These are phyloP conservation scores for Tylopilus sp. DNA, from an alignment of 768 basidiomycete species.

Conservation along the genomic window DNA sequence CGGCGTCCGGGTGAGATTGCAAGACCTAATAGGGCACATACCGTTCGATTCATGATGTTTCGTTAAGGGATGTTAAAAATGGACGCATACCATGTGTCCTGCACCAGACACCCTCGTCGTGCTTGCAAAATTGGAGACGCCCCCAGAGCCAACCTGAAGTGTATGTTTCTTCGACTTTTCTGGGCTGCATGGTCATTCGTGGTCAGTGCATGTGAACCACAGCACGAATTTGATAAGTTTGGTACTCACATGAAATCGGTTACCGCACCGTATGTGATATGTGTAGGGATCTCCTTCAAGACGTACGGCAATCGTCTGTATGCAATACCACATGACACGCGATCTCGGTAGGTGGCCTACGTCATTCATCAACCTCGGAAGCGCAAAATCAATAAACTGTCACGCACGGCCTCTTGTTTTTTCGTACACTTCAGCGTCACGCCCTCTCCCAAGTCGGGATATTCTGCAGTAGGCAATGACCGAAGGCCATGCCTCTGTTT, in stretches of 20 bases:
- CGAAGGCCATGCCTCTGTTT: constrained; percentile 8
- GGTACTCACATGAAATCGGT: neutral
- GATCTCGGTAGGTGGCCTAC: neutral
- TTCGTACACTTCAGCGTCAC: constrained; percentile 3
- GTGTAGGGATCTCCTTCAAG: neutral
- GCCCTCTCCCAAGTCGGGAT: neutral
- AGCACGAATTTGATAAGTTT: too few species aligned
- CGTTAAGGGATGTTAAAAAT: neutral
- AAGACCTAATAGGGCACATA: neutral
- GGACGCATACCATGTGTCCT: neutral
- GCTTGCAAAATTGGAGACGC: neutral
- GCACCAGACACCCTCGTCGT: neutral
- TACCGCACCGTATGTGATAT: neutral
- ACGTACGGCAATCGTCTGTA: neutral
- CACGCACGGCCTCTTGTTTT: neutral
- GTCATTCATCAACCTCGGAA: neutral
- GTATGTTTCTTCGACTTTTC: neutral
- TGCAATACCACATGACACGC: neutral
- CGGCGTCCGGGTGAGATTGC: neutral
- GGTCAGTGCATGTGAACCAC: neutral
- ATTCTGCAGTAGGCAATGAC: neutral
- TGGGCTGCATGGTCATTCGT: neutral
- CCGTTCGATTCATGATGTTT: neutral
- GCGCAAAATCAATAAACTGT: neutral
- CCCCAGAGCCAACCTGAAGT: neutral